Evolutionary conservation across 2,329 filamentous ascomycete species (phyloP), one percentile per base, ranked within the genome.

Genomic region (Didymella segeticola): DNA sequence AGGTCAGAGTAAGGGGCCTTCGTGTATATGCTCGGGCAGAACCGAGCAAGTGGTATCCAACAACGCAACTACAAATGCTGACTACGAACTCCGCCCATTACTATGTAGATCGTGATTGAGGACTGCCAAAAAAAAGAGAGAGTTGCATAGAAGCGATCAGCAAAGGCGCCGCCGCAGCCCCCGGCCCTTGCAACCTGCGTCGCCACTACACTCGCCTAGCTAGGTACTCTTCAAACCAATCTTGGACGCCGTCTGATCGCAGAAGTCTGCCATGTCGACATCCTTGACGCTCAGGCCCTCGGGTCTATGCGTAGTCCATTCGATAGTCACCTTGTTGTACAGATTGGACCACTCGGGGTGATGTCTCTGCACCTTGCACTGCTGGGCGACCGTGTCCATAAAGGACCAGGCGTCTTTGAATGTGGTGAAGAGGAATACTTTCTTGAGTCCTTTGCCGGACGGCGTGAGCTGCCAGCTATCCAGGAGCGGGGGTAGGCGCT

Each of bases 221-320:
- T 34, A 27, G 36, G 53, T 43, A 51, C 9, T 47, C 43, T 31
- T 67, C 30, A 71, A 46, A 14, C 70, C 71, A 38, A 73, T 62
- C 36, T 66, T 61, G 10, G 53, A 55, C 4, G 71, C 71, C n/a
- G 41, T 60, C 7, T 43, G 49, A 43, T 74, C 62, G 30, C 71
- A 74, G 22, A 73, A 72, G 38, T 72, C 70, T 20, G 72, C 72
- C 71, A 74, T 74, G 11, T 70, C 62, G 4, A 71, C 64, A 27
- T 74, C 72, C 48, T 73, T 73, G 50, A 67, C 57, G 39, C 69
- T 73, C 17, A 74, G 58, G 1, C 72, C 72, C 27, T 66, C 55
- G 2, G 72, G 70, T n/a, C 52, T 59, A 29, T 74, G 71, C n/a
- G 72, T 74, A 5, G 70, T 73, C 71, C 72, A 74, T 42, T 71